These are phyloP conservation scores for Camptophora hylomeconis DNA, from an alignment of 2,329 filamentous ascomycete species.

Conservation along the genomic window DNA sequence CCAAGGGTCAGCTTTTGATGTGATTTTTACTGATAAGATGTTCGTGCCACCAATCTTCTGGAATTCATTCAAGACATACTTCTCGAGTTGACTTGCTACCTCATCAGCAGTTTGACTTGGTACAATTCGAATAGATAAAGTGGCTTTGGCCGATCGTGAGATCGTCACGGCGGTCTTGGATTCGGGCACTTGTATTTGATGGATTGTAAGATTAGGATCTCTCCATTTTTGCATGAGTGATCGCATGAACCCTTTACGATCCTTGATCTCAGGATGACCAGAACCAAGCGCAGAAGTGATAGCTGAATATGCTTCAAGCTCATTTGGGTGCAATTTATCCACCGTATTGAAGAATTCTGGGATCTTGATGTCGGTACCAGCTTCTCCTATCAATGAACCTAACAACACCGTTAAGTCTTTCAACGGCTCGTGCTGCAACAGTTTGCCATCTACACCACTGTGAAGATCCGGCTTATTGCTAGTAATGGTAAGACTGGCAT, in stretches of 20 bases:
- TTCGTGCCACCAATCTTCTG: conserved; percentile 66
- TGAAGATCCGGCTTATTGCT: conserved; percentile 81
- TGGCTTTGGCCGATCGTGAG: conserved; percentile 74
- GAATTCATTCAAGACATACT: conserved; percentile 61
- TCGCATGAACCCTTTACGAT: conserved; percentile 59
- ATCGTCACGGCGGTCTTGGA: conserved; percentile 82
- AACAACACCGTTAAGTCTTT: conserved; percentile 81
- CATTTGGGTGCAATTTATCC: conserved; percentile 57
- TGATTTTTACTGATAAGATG: conserved; percentile 65
- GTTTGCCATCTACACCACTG: conserved; percentile 91
- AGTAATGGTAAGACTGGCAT: conserved; percentile 79
- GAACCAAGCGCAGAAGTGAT: conserved; percentile 66
- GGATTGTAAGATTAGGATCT: conserved; percentile 86
- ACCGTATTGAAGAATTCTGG: conserved; percentile 83
- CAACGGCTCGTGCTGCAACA: conserved; percentile 73
- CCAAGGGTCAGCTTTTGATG: conserved; percentile 93
- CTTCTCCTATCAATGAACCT: conserved; percentile 64
- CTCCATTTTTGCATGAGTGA: conserved; percentile 91
- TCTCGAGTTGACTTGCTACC: conserved; percentile 55
- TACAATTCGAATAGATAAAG: conserved; percentile 81
- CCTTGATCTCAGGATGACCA: conserved; percentile 52
- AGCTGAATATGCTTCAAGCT: conserved; percentile 69
- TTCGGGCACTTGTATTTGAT: conserved; percentile 83
- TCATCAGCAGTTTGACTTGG: conserved; percentile 78
- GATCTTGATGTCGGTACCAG: conserved; percentile 63